A percentile compares a stretch with the other conserved stretches of the same genome.
These are phyloP conservation scores for Pyricularia grisea DNA, from an alignment of 2,329 filamentous ascomycete species.

Conservation along the genomic window DNA sequence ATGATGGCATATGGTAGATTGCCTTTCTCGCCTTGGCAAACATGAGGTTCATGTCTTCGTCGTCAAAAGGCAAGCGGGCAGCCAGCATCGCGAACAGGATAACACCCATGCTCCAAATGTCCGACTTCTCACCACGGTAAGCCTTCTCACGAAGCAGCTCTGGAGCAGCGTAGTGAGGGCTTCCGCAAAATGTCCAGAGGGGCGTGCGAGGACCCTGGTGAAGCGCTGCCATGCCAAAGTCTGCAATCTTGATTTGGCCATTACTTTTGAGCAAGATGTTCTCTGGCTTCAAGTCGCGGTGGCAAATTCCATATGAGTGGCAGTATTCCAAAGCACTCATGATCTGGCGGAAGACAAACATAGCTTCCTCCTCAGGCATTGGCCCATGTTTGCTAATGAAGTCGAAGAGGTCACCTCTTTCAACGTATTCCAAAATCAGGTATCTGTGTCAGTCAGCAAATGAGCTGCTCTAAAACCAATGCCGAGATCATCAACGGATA, in stretches of 20 bases:
- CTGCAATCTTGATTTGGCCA: slow-evolving; percentile 81
- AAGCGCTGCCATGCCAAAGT: slow-evolving; percentile 95
- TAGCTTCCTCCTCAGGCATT: slow-evolving; percentile 69
- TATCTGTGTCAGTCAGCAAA: slow-evolving; percentile 48
- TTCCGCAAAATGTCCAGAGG: slow-evolving; percentile 85
- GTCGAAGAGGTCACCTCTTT: slow-evolving; percentile 70
- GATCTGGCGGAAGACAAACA: slow-evolving; percentile 86
- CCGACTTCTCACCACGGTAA: slow-evolving; percentile 78
- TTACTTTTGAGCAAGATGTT: slow-evolving; percentile 80
- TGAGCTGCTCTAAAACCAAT: slow-evolving; percentile 7
- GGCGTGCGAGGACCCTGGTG: slow-evolving; percentile 70
- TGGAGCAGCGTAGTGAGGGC: slow-evolving; percentile 91
- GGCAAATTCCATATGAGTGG: slow-evolving; percentile 89
- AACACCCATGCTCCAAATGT: slow-evolving; percentile 91
- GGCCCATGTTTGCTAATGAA: slow-evolving; percentile 69
- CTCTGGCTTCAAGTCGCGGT: slow-evolving; percentile 92
- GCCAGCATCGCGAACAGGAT: slow-evolving; percentile 84
- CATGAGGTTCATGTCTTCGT: slow-evolving; percentile 51
- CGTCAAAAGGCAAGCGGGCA: slow-evolving; percentile 75
- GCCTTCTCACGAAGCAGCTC: slow-evolving; percentile 71
- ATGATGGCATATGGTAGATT: slow-evolving; percentile 50
- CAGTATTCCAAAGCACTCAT: slow-evolving; percentile 88
- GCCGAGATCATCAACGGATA: background rate
- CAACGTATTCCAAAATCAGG: slow-evolving; percentile 85
- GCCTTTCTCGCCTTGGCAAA: slow-evolving; percentile 52